Evolutionary conservation across 331 rosid species (phyloP), one percentile per base, ranked within the genome.

Genomic region (Phaseolus coccineus): DNA sequence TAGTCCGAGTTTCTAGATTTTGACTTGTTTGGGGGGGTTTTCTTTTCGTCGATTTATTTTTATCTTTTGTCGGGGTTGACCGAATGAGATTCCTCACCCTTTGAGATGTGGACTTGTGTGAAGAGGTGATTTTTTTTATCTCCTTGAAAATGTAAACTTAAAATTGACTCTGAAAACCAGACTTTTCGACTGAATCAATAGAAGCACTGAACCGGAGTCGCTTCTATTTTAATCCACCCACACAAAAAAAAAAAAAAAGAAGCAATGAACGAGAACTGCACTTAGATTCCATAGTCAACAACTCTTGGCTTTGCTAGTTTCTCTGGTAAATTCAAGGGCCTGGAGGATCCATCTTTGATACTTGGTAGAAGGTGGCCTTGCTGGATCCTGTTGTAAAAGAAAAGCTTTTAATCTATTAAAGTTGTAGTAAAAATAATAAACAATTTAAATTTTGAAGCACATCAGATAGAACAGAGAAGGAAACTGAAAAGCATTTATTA

Each of bases 161-260:
- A 22, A 25, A 37, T 77, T 77, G 84, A 77, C 85, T 81, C 11
- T 56, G 15, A 14, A 73, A 48, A 57, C 4, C 8, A 30, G 57
- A 74, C 27, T 0, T 74, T 64, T 76, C 57, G 37, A 52, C 37
- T 42, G 68, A 59, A 52, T 50, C 53, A 73, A 42, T 62, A 28
- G 76, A 75, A 70, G 44, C 57, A 62, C 68, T 52, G 46, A 8
- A 40, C 46, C 12, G 12, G 12, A 8, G 46, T 40, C 46, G 9
- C 46, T 40, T 40, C 46, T 40, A 40, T 8, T 9, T 42, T 42
- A 42, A 8, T 8, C 9, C 3, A 42, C 47, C 3, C 22, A 19
- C 22, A 19, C 22, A 19, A 19, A 40, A 40, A 30, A 30, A 39
- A 39, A 39, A 39, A 9, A 42, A 39, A 39, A 39, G 2, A 42